Percentiles rank a stretch among this genome's conserved stretches.
These are phyloP conservation scores for Auriscalpium microsporum DNA, from an alignment of 768 basidiomycete species.

Conservation along the genomic window DNA sequence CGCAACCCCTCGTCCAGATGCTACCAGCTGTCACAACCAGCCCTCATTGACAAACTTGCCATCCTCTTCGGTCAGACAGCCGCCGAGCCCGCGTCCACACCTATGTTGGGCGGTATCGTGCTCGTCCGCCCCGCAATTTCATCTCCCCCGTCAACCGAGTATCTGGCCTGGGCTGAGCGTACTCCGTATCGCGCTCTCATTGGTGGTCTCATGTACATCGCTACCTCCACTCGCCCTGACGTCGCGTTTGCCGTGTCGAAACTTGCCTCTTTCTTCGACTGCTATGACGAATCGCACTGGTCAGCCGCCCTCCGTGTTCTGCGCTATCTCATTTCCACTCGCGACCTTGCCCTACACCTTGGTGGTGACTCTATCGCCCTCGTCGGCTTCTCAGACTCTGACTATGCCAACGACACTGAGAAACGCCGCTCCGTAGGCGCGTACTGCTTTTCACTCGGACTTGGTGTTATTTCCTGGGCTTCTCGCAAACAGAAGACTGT, in stretches of 20 bases:
- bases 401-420: constrained; percentile 21
- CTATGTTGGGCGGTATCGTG: neutral
- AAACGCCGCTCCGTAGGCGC: constrained; percentile 18
- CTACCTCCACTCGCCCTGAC: constrained; percentile 19
- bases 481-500: neutral
- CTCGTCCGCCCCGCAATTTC: neutral
- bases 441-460: constrained; percentile 18
- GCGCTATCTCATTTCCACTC: constrained; percentile 11
- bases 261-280: constrained; percentile 24
- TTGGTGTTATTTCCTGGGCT: constrained; percentile 21
- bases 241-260: constrained; percentile 20
- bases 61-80: neutral
- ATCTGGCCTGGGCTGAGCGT: neutral
- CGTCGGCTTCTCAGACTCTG: constrained; percentile 15
- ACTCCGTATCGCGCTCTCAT: neutral
- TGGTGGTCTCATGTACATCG: constrained; percentile 2
- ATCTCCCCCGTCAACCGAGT: neutral
- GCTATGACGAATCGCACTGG: constrained; percentile 20
- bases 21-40: neutral
- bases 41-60: neutral
- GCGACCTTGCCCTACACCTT: neutral
- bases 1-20: neutral
- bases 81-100: neutral
- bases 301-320: constrained; percentile 17
- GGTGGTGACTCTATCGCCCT: neutral